phyloP scores from a whole-genome alignment of 495 filamentous ascomycete genomes.

The Penicillium odoratum region DNA sequence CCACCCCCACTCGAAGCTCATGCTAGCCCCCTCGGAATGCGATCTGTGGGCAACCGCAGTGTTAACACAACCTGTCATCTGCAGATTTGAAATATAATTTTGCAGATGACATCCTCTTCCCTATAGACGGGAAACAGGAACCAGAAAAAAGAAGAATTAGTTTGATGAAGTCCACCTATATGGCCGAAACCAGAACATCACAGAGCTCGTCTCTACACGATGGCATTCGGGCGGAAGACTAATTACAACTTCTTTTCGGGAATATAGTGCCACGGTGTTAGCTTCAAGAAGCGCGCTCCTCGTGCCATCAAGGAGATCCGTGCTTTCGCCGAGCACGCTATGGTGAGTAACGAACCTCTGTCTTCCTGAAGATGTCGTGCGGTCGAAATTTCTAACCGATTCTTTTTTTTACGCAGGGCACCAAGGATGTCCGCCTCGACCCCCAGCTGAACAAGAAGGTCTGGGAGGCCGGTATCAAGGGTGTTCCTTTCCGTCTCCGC shows the following conservation, averaged over 20 bases:
- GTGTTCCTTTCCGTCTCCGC: conserved; percentile 92
- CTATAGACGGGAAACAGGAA: conserved; percentile 13
- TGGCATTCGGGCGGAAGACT: conserved; percentile 65
- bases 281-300: conserved; percentile 99
- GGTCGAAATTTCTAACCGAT: conserved; percentile 1
- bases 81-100: conserved; percentile 10
- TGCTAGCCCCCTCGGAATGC: neutral
- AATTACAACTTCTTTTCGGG: conserved; percentile 44
- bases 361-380: conserved; percentile 1
- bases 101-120: conserved; percentile 19
- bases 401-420: conserved; percentile 62
- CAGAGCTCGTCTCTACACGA: conserved; percentile 39
- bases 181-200: conserved; percentile 39
- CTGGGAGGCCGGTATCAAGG: conserved; percentile 99
- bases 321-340: conserved; percentile 84
- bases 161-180: conserved; percentile 72
- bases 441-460: conserved; percentile 99
- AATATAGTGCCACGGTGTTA: conserved; percentile 85
- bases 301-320: conserved; percentile 99
- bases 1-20: neutral
- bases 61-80: conserved; percentile 11
- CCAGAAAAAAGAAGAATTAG: conserved; percentile 53
- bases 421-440: conserved; percentile 95
- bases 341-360: conserved; percentile 64
- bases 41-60: conserved; percentile 12